Base-by-base conservation (phyloP, 2,329 filamentous ascomycete genomes). In the Seiridium cupressi region DNA sequence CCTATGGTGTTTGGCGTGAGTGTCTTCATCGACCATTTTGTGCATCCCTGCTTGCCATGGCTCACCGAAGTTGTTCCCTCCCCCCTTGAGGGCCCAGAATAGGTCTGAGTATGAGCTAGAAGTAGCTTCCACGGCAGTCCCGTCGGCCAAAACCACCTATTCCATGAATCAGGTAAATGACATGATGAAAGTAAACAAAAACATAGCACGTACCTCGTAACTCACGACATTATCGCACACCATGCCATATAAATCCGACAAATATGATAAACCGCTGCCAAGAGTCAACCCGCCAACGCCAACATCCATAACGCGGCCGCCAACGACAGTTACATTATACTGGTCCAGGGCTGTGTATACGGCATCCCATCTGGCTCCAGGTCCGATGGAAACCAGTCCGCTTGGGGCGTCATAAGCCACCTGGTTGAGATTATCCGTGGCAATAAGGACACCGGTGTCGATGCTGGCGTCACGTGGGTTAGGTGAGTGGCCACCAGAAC, bases 21-120 rank as follows among this genome's bases (percentile, higher is more conserved):
- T 26, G 18, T 26, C 18, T 26, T 26, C 18, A 26, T 26, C 18
- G 18, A 26, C 18, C 18, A 26, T 26, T 26, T 26, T 26, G 18
- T 26, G 18, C 18, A 26, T 26, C 18, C 18, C 18, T 26, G 2
- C 18, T 26, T 26, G 18, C 18, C 18, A 26, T 26, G 18, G 2
- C 38, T 42, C 34, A 61, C 60, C 60, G 34, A 58, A 61, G 44
- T 65, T 62, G 36, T 59, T 61, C 13, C 26, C 35, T 10, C 60
- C 60, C 11, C 60, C 60, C 34, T 58, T 58, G 3, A 61, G 51
- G 2, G 60, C 60, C 60, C 60, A 61, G 32, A 55, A 58, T 9
- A 61, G 40, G 18, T 61, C 60, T 13, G 48, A 31, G 35, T 61
- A n/a, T 42, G 7, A 13, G 38, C 32, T 35, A 6, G 55, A 13